Percentiles rank a stretch among this genome's conserved stretches.
phyloP scores from a whole-genome alignment of 495 filamentous ascomycete genomes.

The Penicillium pulvis region DNA sequence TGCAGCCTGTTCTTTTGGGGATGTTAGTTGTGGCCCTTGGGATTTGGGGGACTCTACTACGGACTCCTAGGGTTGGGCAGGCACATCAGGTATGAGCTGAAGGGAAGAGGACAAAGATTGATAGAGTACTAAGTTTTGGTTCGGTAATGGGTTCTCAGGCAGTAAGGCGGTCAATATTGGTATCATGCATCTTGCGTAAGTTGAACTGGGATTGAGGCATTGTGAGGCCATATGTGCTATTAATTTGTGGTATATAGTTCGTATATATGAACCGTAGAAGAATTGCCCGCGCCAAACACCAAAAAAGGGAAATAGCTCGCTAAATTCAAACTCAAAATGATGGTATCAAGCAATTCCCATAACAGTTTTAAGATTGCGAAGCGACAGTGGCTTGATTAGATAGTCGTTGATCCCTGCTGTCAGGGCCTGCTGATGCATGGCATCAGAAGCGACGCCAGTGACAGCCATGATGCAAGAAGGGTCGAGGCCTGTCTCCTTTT shows the following conservation, averaged over 20 bases:
- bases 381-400: slow-evolving; percentile 51
- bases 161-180: no score
- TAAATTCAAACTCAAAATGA: slow-evolving; percentile 3
- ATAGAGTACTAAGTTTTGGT: no score
- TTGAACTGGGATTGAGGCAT: neutral
- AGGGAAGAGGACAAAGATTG: neutral
- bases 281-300: neutral
- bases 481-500: slow-evolving; percentile 30
- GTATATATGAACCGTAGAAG: neutral
- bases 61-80: slow-evolving; percentile 11
- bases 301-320: neutral
- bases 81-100: slow-evolving; percentile 9
- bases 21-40: slow-evolving; percentile 26
- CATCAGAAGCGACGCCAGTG: slow-evolving; percentile 47
- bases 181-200: neutral
- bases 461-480: slow-evolving; percentile 49
- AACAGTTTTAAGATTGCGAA: slow-evolving; percentile 41
- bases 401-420: slow-evolving; percentile 51
- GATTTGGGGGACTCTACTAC: slow-evolving; percentile 20
- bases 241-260: neutral
- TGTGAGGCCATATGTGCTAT: neutral
- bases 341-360: slow-evolving; percentile 37
- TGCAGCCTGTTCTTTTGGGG: slow-evolving; percentile 68
- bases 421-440: slow-evolving; percentile 44
- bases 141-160: no score